Conservation (phyloP, 169 alveolate genomes). For the Plasmodium cynomolgi region DNA sequence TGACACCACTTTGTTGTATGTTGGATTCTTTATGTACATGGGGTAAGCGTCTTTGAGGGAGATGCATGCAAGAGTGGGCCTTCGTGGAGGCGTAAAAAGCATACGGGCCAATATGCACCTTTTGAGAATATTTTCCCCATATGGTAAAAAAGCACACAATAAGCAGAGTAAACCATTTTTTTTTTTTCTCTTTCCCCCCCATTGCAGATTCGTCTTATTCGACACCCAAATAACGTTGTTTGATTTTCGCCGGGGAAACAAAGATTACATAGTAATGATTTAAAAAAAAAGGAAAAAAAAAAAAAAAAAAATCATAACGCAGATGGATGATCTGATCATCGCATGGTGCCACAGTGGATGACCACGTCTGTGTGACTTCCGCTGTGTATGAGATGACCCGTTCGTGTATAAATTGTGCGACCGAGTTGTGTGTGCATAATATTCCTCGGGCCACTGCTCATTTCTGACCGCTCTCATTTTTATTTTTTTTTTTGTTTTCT, state of each 20-base stretch:
- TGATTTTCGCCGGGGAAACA: constrained; percentile 72
- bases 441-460: not conserved
- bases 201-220: constrained; percentile 56
- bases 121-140: not conserved
- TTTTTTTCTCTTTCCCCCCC: not conserved
- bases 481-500: constrained; percentile 5
- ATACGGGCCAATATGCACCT: not conserved
- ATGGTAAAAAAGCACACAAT: not conserved
- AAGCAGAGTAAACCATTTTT: not conserved
- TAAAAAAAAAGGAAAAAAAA: not conserved
- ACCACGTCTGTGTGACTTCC: not conserved
- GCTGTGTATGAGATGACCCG: not conserved
- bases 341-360: not conserved
- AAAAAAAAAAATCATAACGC: not conserved
- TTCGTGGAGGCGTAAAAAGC: not conserved
- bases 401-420: not conserved
- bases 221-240: constrained; percentile 69
- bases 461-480: not conserved
- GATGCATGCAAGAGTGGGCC: not conserved
- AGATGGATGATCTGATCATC: not conserved
- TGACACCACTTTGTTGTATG: constrained; percentile 53
- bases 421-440: not conserved
- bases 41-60: constrained; percentile 22
- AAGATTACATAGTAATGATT: constrained; percentile 65
- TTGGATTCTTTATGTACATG: constrained; percentile 75